These are phyloP conservation scores for Verbascum thapsus DNA, from an alignment of 257 asterid genomes.

Conservation along the genomic window DNA sequence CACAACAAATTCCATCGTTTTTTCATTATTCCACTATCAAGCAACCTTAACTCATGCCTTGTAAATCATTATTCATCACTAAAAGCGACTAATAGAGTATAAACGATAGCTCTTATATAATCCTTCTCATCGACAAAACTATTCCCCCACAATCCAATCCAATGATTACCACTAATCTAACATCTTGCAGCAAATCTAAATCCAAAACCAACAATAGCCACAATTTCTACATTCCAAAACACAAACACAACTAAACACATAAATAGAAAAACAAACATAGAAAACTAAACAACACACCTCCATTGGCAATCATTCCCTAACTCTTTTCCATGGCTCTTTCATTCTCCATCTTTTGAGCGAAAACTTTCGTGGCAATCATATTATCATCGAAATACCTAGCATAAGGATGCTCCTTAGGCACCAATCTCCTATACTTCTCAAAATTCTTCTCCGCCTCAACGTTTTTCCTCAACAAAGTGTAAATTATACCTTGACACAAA, in stretches of 20 bases:
- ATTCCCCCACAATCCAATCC: conserved; percentile 18
- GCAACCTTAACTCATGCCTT: conserved; percentile 6
- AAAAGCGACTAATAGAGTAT: too few relatives aligned
- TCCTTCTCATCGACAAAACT: conserved; percentile 21
- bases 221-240: conserved; percentile 27
- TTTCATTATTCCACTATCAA: neutral
- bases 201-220: neutral
- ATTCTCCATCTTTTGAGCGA: conserved; percentile 73
- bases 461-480: conserved; percentile 70
- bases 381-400: conserved; percentile 79
- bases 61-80: too few relatives aligned
- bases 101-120: neutral
- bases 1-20: neutral
- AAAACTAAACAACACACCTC: conserved; percentile 27
- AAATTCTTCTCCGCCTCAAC: conserved; percentile 80
- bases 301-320: conserved; percentile 31
- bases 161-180: conserved; percentile 17
- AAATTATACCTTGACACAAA: conserved; percentile 84
- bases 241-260: conserved; percentile 25
- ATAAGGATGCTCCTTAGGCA: conserved; percentile 86
- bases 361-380: conserved; percentile 80
- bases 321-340: conserved; percentile 56
- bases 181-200: neutral
- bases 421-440: conserved; percentile 75
- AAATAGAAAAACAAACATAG: conserved; percentile 16